A percentile compares a stretch with the other conserved stretches of the same genome.
Conservation (phyloP, 257 asterid species). For the Catharanthus roseus region DNA sequence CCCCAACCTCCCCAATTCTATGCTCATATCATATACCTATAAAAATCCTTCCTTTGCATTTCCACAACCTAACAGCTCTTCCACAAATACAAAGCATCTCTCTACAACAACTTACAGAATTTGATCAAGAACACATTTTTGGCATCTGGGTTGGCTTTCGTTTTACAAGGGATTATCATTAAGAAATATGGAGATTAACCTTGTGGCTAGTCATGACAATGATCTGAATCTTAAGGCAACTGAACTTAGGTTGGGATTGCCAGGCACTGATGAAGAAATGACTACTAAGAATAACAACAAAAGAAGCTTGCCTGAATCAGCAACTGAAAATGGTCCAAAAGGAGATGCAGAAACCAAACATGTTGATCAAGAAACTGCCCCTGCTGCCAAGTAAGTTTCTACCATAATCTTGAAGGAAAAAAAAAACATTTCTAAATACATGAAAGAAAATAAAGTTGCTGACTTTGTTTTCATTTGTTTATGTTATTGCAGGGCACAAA, state of each 20-base stretch:
- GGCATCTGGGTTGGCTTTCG: constrained; percentile 7
- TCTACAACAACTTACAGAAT: background rate
- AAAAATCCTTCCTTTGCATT: constrained; percentile 7
- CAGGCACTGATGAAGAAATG: constrained; percentile 48
- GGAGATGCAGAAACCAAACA: constrained; percentile 18
- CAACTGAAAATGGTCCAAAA: constrained; percentile 24
- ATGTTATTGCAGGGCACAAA: constrained; percentile 50
- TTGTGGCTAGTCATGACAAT: constrained; percentile 21
- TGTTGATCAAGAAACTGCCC: constrained; percentile 29
- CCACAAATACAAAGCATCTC: background rate
- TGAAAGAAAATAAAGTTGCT: background rate
- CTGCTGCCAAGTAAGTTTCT: constrained; percentile 57
- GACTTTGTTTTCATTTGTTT: constrained; percentile 4
- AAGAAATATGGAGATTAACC: constrained; percentile 30
- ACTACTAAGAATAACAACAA: constrained; percentile 38
- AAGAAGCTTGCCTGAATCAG: constrained; percentile 39
- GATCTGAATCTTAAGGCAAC: constrained; percentile 69
- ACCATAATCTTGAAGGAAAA: background rate
- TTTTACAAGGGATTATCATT: background rate
- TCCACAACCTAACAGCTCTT: background rate
- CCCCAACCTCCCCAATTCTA: background rate
- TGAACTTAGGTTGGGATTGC: constrained; percentile 76
- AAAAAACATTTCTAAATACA: background rate
- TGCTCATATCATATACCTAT: constrained; percentile 11
- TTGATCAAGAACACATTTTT: background rate